These are phyloP conservation scores for Penicillium nucicola DNA, from an alignment of 495 filamentous ascomycete genomes.

Conservation along the genomic window DNA sequence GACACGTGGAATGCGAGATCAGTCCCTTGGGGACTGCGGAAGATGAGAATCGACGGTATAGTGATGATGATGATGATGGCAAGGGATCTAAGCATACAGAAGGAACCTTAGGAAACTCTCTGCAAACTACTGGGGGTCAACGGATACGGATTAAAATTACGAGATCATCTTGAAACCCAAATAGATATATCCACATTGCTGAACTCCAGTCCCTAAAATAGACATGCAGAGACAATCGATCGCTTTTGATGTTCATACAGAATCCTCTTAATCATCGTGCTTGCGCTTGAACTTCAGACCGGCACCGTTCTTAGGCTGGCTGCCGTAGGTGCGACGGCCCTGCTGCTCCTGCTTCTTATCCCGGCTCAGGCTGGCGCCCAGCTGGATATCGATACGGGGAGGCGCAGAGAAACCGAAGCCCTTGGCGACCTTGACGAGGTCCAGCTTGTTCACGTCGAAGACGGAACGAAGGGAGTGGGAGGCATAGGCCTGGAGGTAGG, in stretches of 20 bases:
- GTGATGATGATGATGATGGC: too few species aligned
- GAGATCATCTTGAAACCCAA: conserved; percentile 16
- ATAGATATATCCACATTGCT: conserved; percentile 30
- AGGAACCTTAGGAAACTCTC: background rate
- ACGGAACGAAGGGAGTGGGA: conserved; percentile 85
- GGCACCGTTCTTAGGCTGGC: conserved; percentile 52
- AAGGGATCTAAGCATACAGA: background rate
- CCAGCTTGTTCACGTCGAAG: conserved; percentile 91
- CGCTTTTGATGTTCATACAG: conserved; percentile 25
- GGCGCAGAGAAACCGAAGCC: conserved; percentile 86
- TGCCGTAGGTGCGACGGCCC: conserved; percentile 78
- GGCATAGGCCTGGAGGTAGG: conserved; percentile 92
- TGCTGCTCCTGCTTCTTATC: conserved; percentile 77
- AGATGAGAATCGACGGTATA: too few species aligned
- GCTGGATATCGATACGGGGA: conserved; percentile 84
- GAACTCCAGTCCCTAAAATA: conserved; percentile 25
- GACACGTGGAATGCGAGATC: background rate
- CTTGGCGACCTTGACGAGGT: conserved; percentile 91
- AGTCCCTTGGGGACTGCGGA: too few species aligned
- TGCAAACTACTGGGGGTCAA: background rate
- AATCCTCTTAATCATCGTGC: conserved; percentile 23
- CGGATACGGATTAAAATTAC: background rate
- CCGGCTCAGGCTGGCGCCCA: conserved; percentile 81
- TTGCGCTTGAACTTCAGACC: conserved; percentile 49
- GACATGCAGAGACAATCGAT: conserved; percentile 23